phyloP scores from a whole-genome alignment of 1,284 basidiomycete species.

The Irpex rosettiformis region DNA sequence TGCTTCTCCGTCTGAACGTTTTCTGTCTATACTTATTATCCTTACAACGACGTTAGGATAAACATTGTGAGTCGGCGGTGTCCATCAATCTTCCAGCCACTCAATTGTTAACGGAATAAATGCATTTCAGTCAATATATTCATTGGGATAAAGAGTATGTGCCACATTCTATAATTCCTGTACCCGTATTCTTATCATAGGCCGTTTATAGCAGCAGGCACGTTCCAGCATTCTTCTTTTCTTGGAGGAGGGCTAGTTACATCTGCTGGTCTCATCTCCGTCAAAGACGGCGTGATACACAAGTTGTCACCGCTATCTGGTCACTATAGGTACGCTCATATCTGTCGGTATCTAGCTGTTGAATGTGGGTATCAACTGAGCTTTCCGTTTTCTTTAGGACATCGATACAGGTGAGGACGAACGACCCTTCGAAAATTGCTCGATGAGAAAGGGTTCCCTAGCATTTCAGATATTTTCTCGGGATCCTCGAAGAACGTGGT shows the following conservation, averaged over 20 bases:
- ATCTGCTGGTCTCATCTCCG: conserved; percentile 66
- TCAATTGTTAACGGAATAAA: background rate
- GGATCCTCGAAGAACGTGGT: conserved; percentile 50
- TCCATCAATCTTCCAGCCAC: background rate
- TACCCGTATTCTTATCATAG: background rate
- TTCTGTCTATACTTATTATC: background rate
- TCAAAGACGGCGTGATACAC: conserved; percentile 62
- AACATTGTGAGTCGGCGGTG: conserved; percentile 40
- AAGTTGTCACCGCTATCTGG: conserved; percentile 66
- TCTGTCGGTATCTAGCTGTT: too few species aligned
- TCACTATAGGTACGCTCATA: conserved; percentile 51
- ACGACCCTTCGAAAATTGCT: background rate
- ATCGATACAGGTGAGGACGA: conserved; percentile 40
- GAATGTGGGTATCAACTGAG: too few species aligned
- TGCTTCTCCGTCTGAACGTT: background rate
- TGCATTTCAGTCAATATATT: conserved; percentile 57
- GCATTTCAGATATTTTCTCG: conserved; percentile 67
- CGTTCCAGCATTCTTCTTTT: conserved; percentile 72
- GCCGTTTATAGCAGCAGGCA: conserved; percentile 41
- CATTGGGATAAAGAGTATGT: conserved; percentile 62
- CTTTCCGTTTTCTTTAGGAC: conserved; percentile 35
- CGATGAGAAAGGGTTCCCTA: conserved; percentile 29
- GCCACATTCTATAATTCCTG: background rate
- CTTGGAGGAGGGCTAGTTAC: conserved; percentile 57
- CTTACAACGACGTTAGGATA: too few species aligned